Evolutionary conservation across 208 protist genomes (phyloP), one percentile per base, ranked within the genome.

Genomic region (Acanthamoeba castellanii): DNA sequence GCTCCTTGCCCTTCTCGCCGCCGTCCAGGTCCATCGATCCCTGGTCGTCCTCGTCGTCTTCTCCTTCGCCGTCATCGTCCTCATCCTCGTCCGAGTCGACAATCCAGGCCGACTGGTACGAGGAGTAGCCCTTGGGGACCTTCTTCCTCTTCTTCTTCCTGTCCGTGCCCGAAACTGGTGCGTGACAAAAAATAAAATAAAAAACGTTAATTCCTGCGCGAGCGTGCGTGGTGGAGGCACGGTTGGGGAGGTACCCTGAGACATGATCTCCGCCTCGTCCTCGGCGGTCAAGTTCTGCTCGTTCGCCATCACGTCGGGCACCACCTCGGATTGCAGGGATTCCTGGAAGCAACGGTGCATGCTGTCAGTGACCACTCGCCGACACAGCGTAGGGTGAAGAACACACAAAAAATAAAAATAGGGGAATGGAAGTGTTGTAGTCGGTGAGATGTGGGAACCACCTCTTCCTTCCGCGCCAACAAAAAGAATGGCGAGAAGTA

Each of bases 81-180:
- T 96, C 94, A 27, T 95, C 96, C 22, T 90, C 64, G 30, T 96
- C 95, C 66, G 91, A 68, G 85, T 98, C 96, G 6, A 94, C 22
- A 88, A 96, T 95, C 97, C 97, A 98, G 37, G 96, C 94, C 20
- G 97, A 97, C 81, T 98, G 97, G 85, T 98, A 98, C 18, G 32
- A 6, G 16, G 95, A 98, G 11, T 96, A 95, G 68, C 97, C 97
- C 64, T 96, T 97, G 57, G 97, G 96, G 30, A 97, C 96, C 47
- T 95, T 95, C 68, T 81, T 72, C 27, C n/a, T 95, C 64, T 47
- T 95, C 64, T 74, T 89, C 64, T 76, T 55, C 25, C 47, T 78
- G 11, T 66, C 78, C 0, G 32, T 20, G 0, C 52, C n/a, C 6
- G 64, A 93, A 20, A 93, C 37, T 52, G 52, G 8, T 37, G 68